phyloP scores from a whole-genome alignment of 2,329 filamentous ascomycete genomes.

The Fusarium sp. region DNA sequence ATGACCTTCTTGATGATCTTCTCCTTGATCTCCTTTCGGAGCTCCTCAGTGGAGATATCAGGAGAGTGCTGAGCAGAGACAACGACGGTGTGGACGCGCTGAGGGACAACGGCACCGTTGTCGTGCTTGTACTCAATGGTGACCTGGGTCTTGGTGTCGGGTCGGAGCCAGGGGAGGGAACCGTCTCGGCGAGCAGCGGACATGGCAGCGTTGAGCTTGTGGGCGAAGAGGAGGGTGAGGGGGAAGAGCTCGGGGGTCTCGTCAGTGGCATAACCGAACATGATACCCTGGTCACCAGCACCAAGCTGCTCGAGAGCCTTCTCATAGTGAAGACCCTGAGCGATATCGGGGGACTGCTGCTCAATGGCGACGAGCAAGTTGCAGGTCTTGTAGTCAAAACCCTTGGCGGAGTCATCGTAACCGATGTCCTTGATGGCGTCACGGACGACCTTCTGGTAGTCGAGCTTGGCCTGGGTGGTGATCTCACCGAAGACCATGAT shows the following conservation, averaged over 20 bases:
- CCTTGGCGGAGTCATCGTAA: slow-evolving; percentile 96
- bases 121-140: slow-evolving; percentile 99
- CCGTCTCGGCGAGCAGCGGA: slow-evolving; percentile 88
- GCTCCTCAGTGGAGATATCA: slow-evolving; percentile 88
- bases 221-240: slow-evolving; percentile 91
- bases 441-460: slow-evolving; percentile 99
- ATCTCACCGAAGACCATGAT: slow-evolving; percentile 99
- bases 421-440: slow-evolving; percentile 97
- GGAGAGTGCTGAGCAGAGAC: slow-evolving; percentile 94
- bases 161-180: slow-evolving; percentile 90
- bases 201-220: slow-evolving; percentile 98
- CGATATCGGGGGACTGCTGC: slow-evolving; percentile 98
- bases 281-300: slow-evolving; percentile 99
- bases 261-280: slow-evolving; percentile 99
- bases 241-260: slow-evolving; percentile 98
- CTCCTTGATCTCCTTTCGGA: slow-evolving; percentile 94
- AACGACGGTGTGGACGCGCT: slow-evolving; percentile 95
- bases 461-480: slow-evolving; percentile 92
- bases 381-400: slow-evolving; percentile 99
- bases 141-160: slow-evolving; percentile 99
- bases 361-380: slow-evolving; percentile 99
- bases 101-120: slow-evolving; percentile 89
- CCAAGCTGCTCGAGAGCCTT: slow-evolving; percentile 97
- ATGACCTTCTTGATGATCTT: slow-evolving; percentile 98
- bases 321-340: slow-evolving; percentile 98